Evolutionary conservation across 1,284 basidiomycete genomes (phyloP).

Genomic region (Irpex sp.): DNA sequence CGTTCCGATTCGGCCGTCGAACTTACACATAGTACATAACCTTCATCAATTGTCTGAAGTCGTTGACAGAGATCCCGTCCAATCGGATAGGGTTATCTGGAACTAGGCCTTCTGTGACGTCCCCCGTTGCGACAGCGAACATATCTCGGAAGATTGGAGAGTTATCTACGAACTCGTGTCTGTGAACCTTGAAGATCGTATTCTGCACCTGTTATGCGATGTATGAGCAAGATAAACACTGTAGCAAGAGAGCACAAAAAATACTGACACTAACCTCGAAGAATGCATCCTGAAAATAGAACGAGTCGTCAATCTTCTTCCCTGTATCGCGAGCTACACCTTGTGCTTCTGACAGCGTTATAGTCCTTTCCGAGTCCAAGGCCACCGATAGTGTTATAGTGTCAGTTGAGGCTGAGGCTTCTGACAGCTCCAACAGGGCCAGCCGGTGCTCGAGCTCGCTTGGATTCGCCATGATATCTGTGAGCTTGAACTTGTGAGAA

Average conservation of each 20-base stretch:
- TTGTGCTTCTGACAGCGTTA: not conserved
- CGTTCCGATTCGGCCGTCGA: too few species aligned
- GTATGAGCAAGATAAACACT: not conserved
- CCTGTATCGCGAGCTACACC: not conserved
- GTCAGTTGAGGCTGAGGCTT: not conserved
- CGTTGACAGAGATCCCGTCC: not conserved
- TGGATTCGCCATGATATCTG: too few species aligned
- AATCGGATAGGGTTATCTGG: not conserved
- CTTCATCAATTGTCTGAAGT: not conserved
- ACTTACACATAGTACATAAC: not conserved
- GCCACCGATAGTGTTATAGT: too few species aligned
- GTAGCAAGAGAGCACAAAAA: not conserved
- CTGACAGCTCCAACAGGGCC: not conserved
- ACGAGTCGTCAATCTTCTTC: not conserved
- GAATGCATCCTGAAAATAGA: not conserved
- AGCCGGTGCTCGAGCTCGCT: too few species aligned
- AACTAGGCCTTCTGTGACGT: not conserved
- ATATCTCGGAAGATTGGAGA: not conserved
- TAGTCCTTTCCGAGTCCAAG: not conserved
- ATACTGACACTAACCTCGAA: not conserved
- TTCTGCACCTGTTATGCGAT: not conserved
- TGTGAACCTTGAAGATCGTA: not conserved
- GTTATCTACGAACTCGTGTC: not conserved
- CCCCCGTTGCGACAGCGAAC: not conserved
- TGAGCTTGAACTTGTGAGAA: too few species aligned